Base-by-base conservation (phyloP, 768 basidiomycete species). In the Obba rivulosa region DNA sequence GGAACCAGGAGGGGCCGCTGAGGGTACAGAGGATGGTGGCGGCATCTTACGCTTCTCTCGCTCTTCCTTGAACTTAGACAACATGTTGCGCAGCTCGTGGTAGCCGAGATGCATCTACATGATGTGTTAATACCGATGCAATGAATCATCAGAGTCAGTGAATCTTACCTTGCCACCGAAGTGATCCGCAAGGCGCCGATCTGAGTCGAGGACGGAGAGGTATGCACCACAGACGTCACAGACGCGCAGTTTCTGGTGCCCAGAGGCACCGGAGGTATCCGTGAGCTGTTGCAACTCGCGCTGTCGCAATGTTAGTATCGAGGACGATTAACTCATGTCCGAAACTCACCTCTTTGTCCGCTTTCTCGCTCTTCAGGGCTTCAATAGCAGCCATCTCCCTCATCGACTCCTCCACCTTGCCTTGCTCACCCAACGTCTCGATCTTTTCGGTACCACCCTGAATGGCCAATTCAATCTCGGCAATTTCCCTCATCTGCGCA, bases 151-250 rank as follows among this genome's bases (percentile, higher is more conserved):
- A 17, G 10, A 28, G 3, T 38, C 14, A 7, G 14, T 0, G 13
- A 68, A n/a, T n/a, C 86, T 66, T 60, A 91, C 95, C 76, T 99
- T 99, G 61, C 96, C 96, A 69, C 96, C 96, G 74, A 99, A 99
- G 69, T 99, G 96, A 74, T 99, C 96, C 44, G 96, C 96, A 52
- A 99, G 74, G 65, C 96, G 92, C 66, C 95, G 85, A 74, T 99
- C 96, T 49, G 95, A 97, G 70, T 99, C 96, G 41, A 98, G 77
- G 34, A 99, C 91, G 14, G 92, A 95, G 39, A 99, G 79, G 75
- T 98, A 98, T n/a, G 96, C 96, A 60, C 96, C 96, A 65, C 96
- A 99, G 23, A 97, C 94, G 73, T 99, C 96, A 73, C 96, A 98
- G n/a, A 99, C 96, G 53, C 96, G 86, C 58, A 99, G 74, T 70